A percentile compares a stretch with the other conserved stretches of the same genome.
These are phyloP conservation scores for Coemansia brasiliensis DNA, from an alignment of 192 early-diverging fungal genomes.

Conservation along the genomic window DNA sequence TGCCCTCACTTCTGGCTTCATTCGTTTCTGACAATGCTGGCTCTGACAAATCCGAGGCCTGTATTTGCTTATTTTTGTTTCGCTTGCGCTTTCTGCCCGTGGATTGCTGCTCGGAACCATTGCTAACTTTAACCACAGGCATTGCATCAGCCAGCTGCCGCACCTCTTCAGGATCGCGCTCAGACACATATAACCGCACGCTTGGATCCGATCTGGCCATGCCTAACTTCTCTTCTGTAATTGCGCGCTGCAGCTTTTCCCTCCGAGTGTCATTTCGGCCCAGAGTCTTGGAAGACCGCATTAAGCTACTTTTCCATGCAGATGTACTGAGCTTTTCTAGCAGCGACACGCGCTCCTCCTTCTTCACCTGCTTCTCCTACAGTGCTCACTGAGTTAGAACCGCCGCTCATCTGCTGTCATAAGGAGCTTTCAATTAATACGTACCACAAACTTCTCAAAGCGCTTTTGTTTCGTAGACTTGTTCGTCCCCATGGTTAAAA, in stretches of 20 bases:
- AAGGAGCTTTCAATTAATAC: background rate
- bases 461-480: slow-evolving; percentile 70
- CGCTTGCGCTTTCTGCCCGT: slow-evolving; percentile 4
- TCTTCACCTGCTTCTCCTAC: slow-evolving; percentile 77
- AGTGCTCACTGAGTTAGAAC: background rate
- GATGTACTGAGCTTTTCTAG: slow-evolving; percentile 65
- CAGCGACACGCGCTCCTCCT: slow-evolving; percentile 68
- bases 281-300: slow-evolving; percentile 70
- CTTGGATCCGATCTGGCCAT: slow-evolving; percentile 59
- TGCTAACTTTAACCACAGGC: background rate
- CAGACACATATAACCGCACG: slow-evolving; percentile 60
- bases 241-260: slow-evolving; percentile 67
- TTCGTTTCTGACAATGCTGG: background rate
- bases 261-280: slow-evolving; percentile 68
- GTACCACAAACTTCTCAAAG: slow-evolving; percentile 75
- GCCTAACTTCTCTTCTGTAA: slow-evolving; percentile 66
- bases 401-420: background rate
- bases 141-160: slow-evolving; percentile 18
- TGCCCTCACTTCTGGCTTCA: background rate
- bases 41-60: background rate
- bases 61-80: slow-evolving; percentile 3
- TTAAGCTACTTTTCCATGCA: slow-evolving; percentile 66
- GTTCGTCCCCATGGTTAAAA: slow-evolving; percentile 49
- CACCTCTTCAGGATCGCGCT: slow-evolving; percentile 52
- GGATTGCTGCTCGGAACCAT: background rate